Evolutionary conservation across 2,329 filamentous ascomycete species (phyloP).

Genomic region (Nemania sp.): DNA sequence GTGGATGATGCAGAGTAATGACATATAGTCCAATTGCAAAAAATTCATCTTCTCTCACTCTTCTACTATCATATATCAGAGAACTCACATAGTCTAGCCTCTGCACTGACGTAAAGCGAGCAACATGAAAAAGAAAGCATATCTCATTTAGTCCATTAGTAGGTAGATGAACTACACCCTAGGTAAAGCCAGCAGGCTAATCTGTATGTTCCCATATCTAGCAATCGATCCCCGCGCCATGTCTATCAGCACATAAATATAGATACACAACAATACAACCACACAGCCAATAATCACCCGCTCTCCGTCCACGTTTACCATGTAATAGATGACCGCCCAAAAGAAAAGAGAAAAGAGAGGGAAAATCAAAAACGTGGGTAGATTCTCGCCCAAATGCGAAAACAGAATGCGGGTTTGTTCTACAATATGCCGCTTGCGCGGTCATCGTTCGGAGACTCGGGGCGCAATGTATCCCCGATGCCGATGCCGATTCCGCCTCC

Average conservation of each 20-base stretch:
- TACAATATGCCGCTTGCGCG: slow-evolving; percentile 45
- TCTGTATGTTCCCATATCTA: neutral
- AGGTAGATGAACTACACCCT: neutral
- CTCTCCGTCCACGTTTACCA: neutral
- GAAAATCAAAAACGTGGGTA: neutral
- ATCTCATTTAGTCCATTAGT: slow-evolving; percentile 5
- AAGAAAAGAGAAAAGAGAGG: neutral
- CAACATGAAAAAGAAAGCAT: neutral
- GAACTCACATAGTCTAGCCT: neutral
- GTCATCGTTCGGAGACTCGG: slow-evolving; percentile 41
- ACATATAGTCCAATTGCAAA: neutral
- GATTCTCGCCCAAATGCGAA: neutral
- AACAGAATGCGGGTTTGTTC: neutral
- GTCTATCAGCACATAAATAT: slow-evolving; percentile 20
- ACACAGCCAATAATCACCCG: neutral
- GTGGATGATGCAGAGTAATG: neutral
- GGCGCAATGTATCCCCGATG: slow-evolving; percentile 21
- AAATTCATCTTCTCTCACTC: neutral
- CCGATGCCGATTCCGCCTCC: no score
- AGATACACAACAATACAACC: slow-evolving; percentile 22
- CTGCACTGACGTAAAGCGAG: neutral
- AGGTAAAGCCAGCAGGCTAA: neutral
- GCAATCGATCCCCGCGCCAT: neutral
- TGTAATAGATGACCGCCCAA: neutral
- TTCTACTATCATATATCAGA: neutral